Base-by-base conservation (phyloP, 1,139 yeast species). In the Lodderomyces metapsilosis region DNA sequence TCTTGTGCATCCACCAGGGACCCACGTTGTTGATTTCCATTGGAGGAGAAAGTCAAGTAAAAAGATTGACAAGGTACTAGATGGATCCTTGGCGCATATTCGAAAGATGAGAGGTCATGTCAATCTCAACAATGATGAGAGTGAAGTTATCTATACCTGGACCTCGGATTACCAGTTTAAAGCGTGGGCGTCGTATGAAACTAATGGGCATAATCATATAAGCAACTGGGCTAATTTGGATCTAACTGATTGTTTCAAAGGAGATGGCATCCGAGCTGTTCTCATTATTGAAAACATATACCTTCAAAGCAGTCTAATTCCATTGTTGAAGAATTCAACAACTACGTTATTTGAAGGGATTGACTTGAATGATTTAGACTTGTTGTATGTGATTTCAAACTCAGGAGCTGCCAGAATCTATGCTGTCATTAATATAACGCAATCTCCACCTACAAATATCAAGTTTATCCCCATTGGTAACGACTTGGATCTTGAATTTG, bases 131-230 rank as follows among this genome's bases (percentile, higher is more conserved):
- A 68, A 58, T 52, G 59, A 58, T 31, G 58, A 56, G 25, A 56
- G 60, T 49, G 72, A 79, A 50, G 64, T 78, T 16, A 60, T 88
- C 7, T 87, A 84, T 54, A 80, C 95, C 0, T 53, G 80, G 17
- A 69, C 86, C 17, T 65, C 71, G 25, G 84, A 82, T 48, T 64
- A 71, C 6, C 64, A 71, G 10, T 57, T 91, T 34, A 69, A 89
- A 20, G 74, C 86, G 0, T 89, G 94, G 89, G 78, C 88, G 0
- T 80, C 87, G 9, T 82, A 74, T 57, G 89, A 83, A 45, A 64
- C 68, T 39, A 81, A 76, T 37, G 78, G 76, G 10, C 80, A 77
- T 36, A 76, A 76, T 45, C 78, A 76, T 43, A 71, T 84, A 8
- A 80, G 74, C 47, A 67, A 74, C 32, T 82, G 89, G 81, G 84